Percentiles rank a stretch among this genome's conserved stretches.
Conservation (phyloP, 2,329 filamentous ascomycete species). For the Sporothrix dimorphospora region DNA sequence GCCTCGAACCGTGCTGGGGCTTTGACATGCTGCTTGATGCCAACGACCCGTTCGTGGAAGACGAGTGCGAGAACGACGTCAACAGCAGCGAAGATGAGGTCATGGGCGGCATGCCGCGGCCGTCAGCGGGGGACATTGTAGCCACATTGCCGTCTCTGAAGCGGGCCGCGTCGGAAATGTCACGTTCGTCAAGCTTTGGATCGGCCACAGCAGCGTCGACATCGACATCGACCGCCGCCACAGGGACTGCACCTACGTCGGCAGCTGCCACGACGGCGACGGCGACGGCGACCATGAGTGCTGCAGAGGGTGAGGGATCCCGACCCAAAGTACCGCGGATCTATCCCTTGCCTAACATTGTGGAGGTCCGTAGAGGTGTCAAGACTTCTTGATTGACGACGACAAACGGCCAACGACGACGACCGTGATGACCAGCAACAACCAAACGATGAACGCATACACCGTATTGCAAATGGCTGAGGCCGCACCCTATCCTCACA, state of each 20-base stretch:
- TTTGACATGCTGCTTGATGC: constrained; percentile 56
- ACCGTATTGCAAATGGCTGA: not conserved
- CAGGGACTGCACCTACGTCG: constrained; percentile 16
- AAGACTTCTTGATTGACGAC: constrained; percentile 28
- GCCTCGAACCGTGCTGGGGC: constrained; percentile 59
- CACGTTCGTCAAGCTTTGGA: constrained; percentile 52
- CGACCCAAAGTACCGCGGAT: constrained; percentile 43
- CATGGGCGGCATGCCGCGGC: constrained; percentile 35
- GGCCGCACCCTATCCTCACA: not conserved
- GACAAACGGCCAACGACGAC: not conserved
- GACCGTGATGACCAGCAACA: no score
- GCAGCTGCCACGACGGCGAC: constrained; percentile 35
- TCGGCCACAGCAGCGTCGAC: constrained; percentile 38
- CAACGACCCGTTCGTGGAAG: constrained; percentile 26
- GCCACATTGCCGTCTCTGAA: constrained; percentile 50
- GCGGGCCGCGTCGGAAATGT: constrained; percentile 57
- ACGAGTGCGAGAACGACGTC: constrained; percentile 22
- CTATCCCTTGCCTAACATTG: constrained; percentile 44
- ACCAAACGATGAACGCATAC: no score
- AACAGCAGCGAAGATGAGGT: constrained; percentile 33
- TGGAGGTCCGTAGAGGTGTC: constrained; percentile 46
- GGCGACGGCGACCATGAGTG: constrained; percentile 27
- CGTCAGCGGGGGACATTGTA: constrained; percentile 54
- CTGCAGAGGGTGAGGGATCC: constrained; percentile 37
- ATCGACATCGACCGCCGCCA: constrained; percentile 31